Conservation (phyloP, 208 protist genomes). For the Lotmaria passim region DNA sequence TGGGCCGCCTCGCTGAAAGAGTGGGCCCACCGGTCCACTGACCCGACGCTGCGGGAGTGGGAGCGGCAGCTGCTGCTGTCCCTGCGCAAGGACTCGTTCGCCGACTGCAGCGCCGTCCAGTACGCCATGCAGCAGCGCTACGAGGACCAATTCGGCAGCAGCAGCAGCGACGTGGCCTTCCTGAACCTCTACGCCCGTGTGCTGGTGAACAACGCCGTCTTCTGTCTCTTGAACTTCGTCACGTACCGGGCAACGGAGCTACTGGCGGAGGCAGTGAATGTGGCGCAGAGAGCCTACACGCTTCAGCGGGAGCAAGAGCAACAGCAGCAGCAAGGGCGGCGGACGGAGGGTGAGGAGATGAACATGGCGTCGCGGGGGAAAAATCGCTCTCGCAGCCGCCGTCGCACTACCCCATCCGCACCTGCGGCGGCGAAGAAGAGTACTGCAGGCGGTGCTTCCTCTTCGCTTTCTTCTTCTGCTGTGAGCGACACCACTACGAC, state of each 20-base stretch:
- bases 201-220: conserved; percentile 73
- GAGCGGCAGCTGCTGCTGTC: conserved; percentile 43
- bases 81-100: conserved; percentile 41
- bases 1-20: conserved; percentile 29
- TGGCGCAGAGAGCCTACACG: conserved; percentile 26
- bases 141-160: conserved; percentile 32
- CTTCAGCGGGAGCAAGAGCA: conserved; percentile 9
- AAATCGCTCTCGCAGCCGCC: background rate
- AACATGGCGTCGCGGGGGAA: background rate
- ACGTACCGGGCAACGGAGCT: conserved; percentile 44
- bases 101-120: conserved; percentile 44
- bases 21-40: conserved; percentile 39
- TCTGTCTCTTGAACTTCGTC: conserved; percentile 70
- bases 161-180: conserved; percentile 29
- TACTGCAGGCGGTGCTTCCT: background rate
- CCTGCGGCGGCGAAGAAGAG: background rate
- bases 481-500: too few relatives aligned
- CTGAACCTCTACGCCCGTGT: conserved; percentile 65
- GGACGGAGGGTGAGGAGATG: background rate
- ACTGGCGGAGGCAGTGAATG: conserved; percentile 48
- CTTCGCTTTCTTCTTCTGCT: background rate
- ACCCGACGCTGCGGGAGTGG: conserved; percentile 41
- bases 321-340: background rate
- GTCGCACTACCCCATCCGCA: background rate
- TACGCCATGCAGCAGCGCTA: conserved; percentile 44